These are phyloP conservation scores for Clarireedia sp. DNA, from an alignment of 2,329 filamentous ascomycete genomes.

Conservation along the genomic window DNA sequence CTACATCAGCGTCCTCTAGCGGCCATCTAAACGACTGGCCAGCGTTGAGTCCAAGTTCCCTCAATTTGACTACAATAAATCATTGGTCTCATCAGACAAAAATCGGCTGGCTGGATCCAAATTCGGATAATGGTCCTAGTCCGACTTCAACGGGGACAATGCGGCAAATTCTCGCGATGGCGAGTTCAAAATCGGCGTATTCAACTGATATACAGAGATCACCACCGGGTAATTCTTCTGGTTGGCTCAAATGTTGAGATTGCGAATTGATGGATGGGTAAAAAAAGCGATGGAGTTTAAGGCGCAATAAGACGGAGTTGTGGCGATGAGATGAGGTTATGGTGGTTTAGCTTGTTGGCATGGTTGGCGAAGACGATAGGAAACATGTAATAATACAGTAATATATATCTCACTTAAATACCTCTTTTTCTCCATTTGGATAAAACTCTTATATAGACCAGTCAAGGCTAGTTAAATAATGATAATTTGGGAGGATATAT, in stretches of 20 bases:
- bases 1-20: background rate
- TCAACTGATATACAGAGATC: background rate
- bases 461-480: no score
- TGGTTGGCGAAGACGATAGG: no score
- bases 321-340: no score
- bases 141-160: background rate
- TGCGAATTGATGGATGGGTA: background rate
- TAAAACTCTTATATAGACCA: no score
- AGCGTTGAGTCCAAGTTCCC: background rate
- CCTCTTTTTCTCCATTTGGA: no score
- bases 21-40: background rate
- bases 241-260: background rate
- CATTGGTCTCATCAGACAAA: background rate
- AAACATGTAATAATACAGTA: no score
- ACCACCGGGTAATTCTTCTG: background rate
- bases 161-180: background rate
- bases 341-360: no score
- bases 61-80: background rate
- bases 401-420: no score
- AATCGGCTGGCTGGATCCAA: background rate
- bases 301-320: no score
- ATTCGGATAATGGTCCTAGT: background rate
- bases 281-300: no score
- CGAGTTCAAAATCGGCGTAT: background rate
- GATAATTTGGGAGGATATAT: no score